Percentiles rank a stretch among this genome's conserved stretches.
These are phyloP conservation scores for Adansonia grandidieri DNA, from an alignment of 441 rosid species.

Conservation along the genomic window DNA sequence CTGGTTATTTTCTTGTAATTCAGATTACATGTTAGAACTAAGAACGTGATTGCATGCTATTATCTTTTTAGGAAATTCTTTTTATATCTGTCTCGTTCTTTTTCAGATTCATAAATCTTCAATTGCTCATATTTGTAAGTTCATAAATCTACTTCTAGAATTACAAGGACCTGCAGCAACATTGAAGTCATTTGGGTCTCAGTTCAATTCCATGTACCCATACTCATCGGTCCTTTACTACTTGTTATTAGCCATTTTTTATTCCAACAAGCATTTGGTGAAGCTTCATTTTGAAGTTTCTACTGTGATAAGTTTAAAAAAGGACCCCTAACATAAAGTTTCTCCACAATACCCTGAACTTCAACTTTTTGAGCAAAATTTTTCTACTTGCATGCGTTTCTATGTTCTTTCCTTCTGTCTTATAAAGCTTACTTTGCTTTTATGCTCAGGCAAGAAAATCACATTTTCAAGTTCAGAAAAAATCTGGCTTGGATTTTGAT, in stretches of 20 bases:
- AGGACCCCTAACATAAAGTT: neutral
- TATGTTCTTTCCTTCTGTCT: neutral
- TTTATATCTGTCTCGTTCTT: no score
- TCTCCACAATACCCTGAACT: neutral
- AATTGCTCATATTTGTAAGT: no score
- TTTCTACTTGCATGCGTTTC: neutral
- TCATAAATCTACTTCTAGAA: no score
- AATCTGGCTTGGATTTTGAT: no score
- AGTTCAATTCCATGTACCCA: neutral
- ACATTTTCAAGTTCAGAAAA: neutral
- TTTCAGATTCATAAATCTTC: no score
- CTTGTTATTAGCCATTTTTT: neutral
- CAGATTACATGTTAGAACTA: neutral
- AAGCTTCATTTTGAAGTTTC: neutral
- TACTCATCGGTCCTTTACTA: neutral
- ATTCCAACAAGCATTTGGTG: neutral
- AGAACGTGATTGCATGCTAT: neutral
- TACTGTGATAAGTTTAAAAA: neutral
- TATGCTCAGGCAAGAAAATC: neutral
- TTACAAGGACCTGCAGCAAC: no score
- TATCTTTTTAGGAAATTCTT: no score
- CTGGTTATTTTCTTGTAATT: neutral
- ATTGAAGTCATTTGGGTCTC: neutral
- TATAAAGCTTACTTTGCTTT: neutral
- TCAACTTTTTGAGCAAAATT: neutral